A percentile compares a stretch with the other conserved stretches of the same genome.
Evolutionary conservation across 805 yeast genomes (phyloP).

Genomic region (Ogataea nonfermentans): DNA sequence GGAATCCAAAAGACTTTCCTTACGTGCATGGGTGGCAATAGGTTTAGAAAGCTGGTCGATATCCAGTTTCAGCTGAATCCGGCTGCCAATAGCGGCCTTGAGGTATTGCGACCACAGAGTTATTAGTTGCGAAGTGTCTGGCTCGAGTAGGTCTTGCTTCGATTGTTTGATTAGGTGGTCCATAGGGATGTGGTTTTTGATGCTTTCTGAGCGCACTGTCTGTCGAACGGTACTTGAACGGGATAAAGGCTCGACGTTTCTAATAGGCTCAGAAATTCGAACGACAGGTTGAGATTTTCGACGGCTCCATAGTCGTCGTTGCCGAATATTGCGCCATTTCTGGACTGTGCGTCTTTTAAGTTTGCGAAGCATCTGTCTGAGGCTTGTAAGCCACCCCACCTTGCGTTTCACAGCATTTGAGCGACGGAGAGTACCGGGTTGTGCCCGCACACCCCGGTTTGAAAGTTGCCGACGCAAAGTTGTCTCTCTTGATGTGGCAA

Average conservation of each 20-base stretch:
- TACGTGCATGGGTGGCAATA: slow-evolving; percentile 7
- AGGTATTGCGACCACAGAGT: slow-evolving; percentile 31
- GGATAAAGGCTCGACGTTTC: neutral
- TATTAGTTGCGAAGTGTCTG: slow-evolving; percentile 14
- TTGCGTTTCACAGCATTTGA: slow-evolving; percentile 34
- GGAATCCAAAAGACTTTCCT: slow-evolving; percentile 20
- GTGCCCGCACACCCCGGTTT: neutral
- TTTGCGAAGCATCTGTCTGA: slow-evolving; percentile 15
- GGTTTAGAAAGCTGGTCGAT: slow-evolving; percentile 15
- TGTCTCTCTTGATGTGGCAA: neutral
- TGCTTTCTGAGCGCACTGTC: neutral
- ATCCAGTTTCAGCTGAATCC: slow-evolving; percentile 32
- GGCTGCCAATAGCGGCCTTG: slow-evolving; percentile 23
- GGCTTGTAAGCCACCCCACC: slow-evolving; percentile 28
- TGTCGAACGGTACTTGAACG: slow-evolving; percentile 3
- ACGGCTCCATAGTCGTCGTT: slow-evolving; percentile 6
- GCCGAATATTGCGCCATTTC: slow-evolving; percentile 23
- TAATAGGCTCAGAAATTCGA: slow-evolving; percentile 1
- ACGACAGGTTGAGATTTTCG: neutral
- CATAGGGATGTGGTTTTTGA: neutral
- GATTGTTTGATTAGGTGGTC: slow-evolving; percentile 3
- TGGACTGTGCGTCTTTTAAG: slow-evolving; percentile 14
- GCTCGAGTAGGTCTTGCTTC: slow-evolving; percentile 9
- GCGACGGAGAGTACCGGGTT: slow-evolving; percentile 24
- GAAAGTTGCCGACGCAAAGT: slow-evolving; percentile 7